Evolutionary conservation across 805 yeast species (phyloP).

Genomic region (Jamesozyma spencerorum): DNA sequence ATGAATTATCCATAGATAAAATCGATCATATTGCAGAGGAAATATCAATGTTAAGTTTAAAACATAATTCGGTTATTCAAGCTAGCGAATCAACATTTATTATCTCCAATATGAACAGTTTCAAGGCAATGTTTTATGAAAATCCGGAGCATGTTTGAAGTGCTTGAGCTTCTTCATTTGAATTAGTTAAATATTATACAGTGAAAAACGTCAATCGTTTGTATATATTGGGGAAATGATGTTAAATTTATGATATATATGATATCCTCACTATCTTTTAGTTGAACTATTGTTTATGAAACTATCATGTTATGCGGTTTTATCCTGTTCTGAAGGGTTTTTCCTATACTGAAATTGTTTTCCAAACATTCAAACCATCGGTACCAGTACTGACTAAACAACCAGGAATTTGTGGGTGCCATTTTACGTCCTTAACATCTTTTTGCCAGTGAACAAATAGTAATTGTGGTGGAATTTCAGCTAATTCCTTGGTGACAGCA

Average conservation of each 20-base stretch:
- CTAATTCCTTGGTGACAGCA: conserved; percentile 66
- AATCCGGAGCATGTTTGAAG: too few species aligned
- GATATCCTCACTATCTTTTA: too few species aligned
- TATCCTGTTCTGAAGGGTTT: too few species aligned
- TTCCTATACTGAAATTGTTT: conserved; percentile 78
- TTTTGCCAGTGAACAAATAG: conserved; percentile 97
- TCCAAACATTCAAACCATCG: conserved; percentile 92
- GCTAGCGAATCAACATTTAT: conserved; percentile 14
- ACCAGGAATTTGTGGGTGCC: conserved; percentile 97
- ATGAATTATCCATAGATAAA: conserved; percentile 21
- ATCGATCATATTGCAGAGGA: conserved; percentile 17
- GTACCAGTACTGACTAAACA: conserved; percentile 90
- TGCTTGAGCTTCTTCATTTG: too few species aligned
- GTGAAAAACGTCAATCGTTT: background rate
- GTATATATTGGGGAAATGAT: too few species aligned
- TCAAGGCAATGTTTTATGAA: conserved; percentile 10
- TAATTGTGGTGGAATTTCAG: conserved; percentile 89
- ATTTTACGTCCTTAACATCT: conserved; percentile 94
- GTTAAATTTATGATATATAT: too few species aligned
- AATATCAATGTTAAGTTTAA: conserved; percentile 14
- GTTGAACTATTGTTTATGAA: too few species aligned
- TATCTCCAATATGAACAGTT: conserved; percentile 17
- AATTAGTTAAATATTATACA: background rate
- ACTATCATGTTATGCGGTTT: too few species aligned
- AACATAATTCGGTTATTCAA: conserved; percentile 15